Evolutionary conservation across 768 basidiomycete species (phyloP), one percentile per base, ranked within the genome.

Genomic region (Leccinellum albellum): DNA sequence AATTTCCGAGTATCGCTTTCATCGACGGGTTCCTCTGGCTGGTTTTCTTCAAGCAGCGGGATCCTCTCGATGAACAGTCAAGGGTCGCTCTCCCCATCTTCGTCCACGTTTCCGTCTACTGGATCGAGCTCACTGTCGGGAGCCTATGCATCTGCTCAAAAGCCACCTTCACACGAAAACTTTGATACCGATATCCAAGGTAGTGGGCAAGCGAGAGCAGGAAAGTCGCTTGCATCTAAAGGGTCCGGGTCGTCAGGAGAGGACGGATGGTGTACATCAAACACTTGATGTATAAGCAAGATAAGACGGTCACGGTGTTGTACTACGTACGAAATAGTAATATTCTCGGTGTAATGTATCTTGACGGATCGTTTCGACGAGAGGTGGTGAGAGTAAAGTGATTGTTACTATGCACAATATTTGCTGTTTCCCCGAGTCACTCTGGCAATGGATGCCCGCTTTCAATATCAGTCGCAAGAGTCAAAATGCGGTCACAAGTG

Each of bases 1-100:
- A 62, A 54, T 24, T 50, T 71, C 37, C 62, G 67, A 20, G 46
- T 60, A 10, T 67, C 70, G 23, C 61, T 67, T 29, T 62, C 70
- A 5, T 61, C 63, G 6, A 51, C 71, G 1, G 29, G 49, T 12
- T 26, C 66, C 3, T 58, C 71, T 12, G 58, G 59, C 0, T n/a
- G 32, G 8, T 58, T 65, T 47, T 45, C 60, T 44, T 56, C 68
- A 0, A 35, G 54, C 8, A 40, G 37, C 5, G 56, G 62, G 6
- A 23, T 54, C 21, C 47, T 60, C 28, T 53, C 66, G 17, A 56
- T 54, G 55, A 57, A 49, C 20, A 49, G 40, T 15, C 66, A 60
- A 44, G 59, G 57, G n/a, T 51, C 68, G 24, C 68, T 59, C 31
- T 54, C 60, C 3, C 51, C 66, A 10, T 59, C 68, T 44, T 51